Evolutionary conservation across 257 asterid genomes (phyloP), one percentile per base, ranked within the genome.

Genomic region (Rubia yunnanensis): DNA sequence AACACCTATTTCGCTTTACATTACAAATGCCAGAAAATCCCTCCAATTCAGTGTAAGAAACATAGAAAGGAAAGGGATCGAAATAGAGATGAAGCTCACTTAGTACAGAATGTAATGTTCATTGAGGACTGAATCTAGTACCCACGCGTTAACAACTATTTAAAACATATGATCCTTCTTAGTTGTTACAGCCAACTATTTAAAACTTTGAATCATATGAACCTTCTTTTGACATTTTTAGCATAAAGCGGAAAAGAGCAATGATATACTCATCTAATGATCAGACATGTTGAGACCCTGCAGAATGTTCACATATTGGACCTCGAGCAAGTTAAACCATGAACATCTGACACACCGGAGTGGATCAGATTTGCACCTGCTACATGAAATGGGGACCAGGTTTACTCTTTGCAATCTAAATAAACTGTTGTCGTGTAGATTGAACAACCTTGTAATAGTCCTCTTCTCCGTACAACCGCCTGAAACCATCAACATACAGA

Each of bases 401-500:
- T 54, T 5, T 3, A 55, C 27, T 28, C 60, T 55, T 13, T 41
- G 6, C 3, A 24, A 59, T 55, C 50, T 22, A 68, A 70, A 64
- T 49, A 73, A 80, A 59, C 39, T 56, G 18, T 50, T 22, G 72
- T 15, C 58, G 84, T 36, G 63, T 81, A 23, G 24, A 74, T 54
- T 66, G 75, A 73, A 85, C 73, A 38, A 73, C 74, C 70, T 80
- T 74, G 22, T 82, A 82, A 81, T 88, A 88, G 31, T 74, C 65
- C 22, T 82, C 96, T 78, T 88, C 95, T 49, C 84, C 95, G 28
- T 92, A 92, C 56, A 81, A 75, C 67, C 66, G 76, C 74, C 98
- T 91, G n/a, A 85, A 30, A 73, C 55, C 10, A 64, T 32, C 24
- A 69, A 55, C 55, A 66, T 14, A 20, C 31, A 59, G 31, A 15